Conservation (phyloP, 768 basidiomycete genomes). For the Tricholoma sp. region DNA sequence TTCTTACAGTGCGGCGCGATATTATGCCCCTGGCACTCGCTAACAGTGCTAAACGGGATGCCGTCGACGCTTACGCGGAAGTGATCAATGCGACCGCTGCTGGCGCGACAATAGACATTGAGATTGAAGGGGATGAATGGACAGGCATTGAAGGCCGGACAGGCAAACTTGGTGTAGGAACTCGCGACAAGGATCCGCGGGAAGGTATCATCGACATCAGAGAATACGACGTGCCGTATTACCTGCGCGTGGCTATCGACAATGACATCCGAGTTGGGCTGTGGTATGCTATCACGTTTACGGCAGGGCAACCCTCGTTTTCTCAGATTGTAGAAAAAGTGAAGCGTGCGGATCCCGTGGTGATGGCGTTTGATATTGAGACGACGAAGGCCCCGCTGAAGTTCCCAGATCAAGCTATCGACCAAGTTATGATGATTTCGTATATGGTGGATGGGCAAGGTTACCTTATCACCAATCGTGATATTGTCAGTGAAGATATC, state of each 20-base stretch:
- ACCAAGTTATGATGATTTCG: slow-evolving; percentile 99
- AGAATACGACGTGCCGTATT: slow-evolving; percentile 97
- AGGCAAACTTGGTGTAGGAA: slow-evolving; percentile 22
- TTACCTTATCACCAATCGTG: slow-evolving; percentile 94
- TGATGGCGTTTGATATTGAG: slow-evolving; percentile 99
- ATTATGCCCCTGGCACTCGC: slow-evolving; percentile 84
- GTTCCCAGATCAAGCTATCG: slow-evolving; percentile 92
- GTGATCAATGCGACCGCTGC: slow-evolving; percentile 81
- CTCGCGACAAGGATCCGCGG: slow-evolving; percentile 72
- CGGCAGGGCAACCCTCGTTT: slow-evolving; percentile 73
- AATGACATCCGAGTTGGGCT: slow-evolving; percentile 95
- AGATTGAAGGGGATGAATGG: slow-evolving; percentile 59
- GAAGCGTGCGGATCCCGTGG: slow-evolving; percentile 97
- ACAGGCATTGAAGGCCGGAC: slow-evolving; percentile 37
- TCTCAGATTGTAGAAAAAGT: slow-evolving; percentile 74
- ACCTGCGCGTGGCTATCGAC: slow-evolving; percentile 98
- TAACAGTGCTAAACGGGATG: slow-evolving; percentile 89
- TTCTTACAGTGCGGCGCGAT: slow-evolving; percentile 79
- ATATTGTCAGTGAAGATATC: slow-evolving; percentile 96
- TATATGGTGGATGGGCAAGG: slow-evolving; percentile 99
- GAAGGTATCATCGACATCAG: slow-evolving; percentile 92
- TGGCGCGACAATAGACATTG: slow-evolving; percentile 59
- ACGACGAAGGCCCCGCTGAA: slow-evolving; percentile 99
- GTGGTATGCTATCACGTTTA: slow-evolving; percentile 92
- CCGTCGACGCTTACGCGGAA: slow-evolving; percentile 97